Evolutionary conservation across 345 rosid genomes (phyloP).

Genomic region (Eucalyptus shirleyi): DNA sequence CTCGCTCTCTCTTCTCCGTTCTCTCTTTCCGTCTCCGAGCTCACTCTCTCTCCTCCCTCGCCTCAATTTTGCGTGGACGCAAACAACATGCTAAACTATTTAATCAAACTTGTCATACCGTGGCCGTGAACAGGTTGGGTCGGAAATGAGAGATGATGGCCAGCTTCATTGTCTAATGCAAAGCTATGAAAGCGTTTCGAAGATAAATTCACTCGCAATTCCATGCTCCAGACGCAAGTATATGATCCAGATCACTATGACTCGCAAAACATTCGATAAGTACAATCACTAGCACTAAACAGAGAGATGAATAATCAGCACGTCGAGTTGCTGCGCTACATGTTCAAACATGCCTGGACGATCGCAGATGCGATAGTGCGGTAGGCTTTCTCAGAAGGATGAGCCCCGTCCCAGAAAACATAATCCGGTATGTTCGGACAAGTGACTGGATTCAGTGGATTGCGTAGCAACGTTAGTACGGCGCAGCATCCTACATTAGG

Average conservation of each 20-base stretch:
- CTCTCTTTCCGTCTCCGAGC: too few relatives aligned
- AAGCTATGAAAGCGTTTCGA: neutral
- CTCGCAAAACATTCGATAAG: neutral
- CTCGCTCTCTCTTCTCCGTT: neutral
- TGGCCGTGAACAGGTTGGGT: neutral
- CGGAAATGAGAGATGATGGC: neutral
- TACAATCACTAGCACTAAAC: neutral
- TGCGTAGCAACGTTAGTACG: neutral
- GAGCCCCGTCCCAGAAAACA: constrained; percentile 15
- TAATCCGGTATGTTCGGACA: neutral
- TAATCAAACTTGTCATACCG: neutral
- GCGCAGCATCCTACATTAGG: constrained; percentile 7
- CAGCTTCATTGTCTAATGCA: neutral
- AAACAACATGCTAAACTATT: neutral
- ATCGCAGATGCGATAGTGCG: neutral
- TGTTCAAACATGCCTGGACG: neutral
- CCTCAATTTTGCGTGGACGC: neutral
- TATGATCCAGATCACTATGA: neutral
- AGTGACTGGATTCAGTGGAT: neutral
- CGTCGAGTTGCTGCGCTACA: neutral
- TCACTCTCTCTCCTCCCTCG: neutral
- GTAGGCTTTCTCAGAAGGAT: constrained; percentile 12
- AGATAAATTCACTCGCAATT: neutral
- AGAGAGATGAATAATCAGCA: neutral
- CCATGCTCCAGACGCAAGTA: neutral